phyloP scores from a whole-genome alignment of 2,329 filamentous ascomycete species.

The Aspergillus neotritici region DNA sequence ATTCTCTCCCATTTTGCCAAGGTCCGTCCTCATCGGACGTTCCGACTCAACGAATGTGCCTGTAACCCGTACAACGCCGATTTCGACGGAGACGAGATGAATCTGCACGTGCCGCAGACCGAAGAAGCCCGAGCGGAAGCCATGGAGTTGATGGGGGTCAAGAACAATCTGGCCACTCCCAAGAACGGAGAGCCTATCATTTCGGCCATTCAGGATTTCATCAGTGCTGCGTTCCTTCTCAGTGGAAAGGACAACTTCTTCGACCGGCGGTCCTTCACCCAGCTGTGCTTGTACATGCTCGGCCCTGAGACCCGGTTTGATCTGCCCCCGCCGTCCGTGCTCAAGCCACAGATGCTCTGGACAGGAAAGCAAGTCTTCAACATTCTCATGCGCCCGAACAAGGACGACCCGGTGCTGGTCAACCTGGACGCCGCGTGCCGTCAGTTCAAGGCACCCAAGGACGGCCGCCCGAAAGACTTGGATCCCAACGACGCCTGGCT shows the following conservation, averaged over 20 bases:
- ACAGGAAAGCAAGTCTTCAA: conserved; percentile 97
- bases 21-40: conserved; percentile 89
- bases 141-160: conserved; percentile 94
- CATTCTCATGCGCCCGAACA: conserved; percentile 83
- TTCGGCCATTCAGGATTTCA: conserved; percentile 98
- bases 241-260: conserved; percentile 92
- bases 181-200: conserved; percentile 98
- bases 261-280: conserved; percentile 79
- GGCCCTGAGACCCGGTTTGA: conserved; percentile 71
- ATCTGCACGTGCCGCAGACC: conserved; percentile 93
- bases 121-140: conserved; percentile 95
- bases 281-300: conserved; percentile 92
- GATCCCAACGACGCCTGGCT: conserved; percentile 86
- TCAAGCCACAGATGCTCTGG: conserved; percentile 84
- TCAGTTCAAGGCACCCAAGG: conserved; percentile 52
- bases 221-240: conserved; percentile 85
- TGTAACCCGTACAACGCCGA: conserved; percentile 98
- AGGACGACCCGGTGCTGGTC: conserved; percentile 71
- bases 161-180: conserved; percentile 89
- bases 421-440: conserved; percentile 92
- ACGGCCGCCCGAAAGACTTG: conserved; percentile 50
- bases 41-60: conserved; percentile 95
- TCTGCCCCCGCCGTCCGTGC: conserved; percentile 75
- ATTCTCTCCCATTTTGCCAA: conserved; percentile 95
- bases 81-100: conserved; percentile 99